A percentile compares a stretch with the other conserved stretches of the same genome.
These are phyloP conservation scores for Pseudopediastrum boryanum DNA, from an alignment of 139 green algal genomes.

Conservation along the genomic window DNA sequence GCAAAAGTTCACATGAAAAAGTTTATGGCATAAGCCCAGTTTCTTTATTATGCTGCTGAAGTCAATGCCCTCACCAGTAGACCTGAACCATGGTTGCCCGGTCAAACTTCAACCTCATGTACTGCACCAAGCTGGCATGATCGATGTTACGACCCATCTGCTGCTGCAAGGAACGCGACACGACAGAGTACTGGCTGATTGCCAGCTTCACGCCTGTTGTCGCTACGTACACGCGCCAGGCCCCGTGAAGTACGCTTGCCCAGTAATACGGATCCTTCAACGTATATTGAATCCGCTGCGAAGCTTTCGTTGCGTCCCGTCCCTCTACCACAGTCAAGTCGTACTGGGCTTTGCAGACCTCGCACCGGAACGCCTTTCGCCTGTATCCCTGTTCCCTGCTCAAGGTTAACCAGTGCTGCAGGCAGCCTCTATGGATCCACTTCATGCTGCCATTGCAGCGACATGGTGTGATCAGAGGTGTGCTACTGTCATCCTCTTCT, in stretches of 20 bases:
- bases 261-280: slow-evolving; percentile 12
- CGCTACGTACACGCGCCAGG: slow-evolving; percentile 7
- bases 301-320: neutral
- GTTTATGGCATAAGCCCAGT: too few species aligned
- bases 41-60: too few species aligned
- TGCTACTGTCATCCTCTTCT: neutral
- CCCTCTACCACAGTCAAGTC: neutral
- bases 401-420: slow-evolving; percentile 7
- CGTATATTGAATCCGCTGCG: neutral
- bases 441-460: slow-evolving; percentile 26
- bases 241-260: slow-evolving; percentile 21
- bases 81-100: slow-evolving; percentile 34
- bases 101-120: slow-evolving; percentile 15
- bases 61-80: too few species aligned
- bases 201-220: slow-evolving; percentile 6
- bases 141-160: neutral
- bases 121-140: neutral
- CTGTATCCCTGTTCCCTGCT: neutral
- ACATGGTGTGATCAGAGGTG: slow-evolving; percentile 30
- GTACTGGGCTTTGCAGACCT: slow-evolving; percentile 29
- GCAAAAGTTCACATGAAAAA: too few species aligned
- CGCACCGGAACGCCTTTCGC: neutral
- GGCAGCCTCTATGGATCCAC: slow-evolving; percentile 29
- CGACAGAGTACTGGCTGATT: slow-evolving; percentile 13
- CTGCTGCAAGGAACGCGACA: neutral